Evolutionary conservation across 495 filamentous ascomycete species (phyloP).

Genomic region (Tuber microsphaerosporum): DNA sequence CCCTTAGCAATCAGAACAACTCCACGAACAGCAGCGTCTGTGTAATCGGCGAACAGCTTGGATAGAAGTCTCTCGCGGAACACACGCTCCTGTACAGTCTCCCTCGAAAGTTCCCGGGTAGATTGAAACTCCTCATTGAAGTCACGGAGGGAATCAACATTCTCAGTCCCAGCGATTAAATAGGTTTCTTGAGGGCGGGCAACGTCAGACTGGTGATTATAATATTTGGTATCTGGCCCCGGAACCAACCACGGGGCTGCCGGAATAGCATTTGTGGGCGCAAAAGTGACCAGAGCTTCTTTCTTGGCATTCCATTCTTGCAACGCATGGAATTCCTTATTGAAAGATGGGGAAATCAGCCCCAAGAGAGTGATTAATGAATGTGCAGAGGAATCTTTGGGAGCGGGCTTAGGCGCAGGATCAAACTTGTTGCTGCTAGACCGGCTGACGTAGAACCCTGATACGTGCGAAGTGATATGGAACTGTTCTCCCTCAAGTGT

Average conservation of each 20-base stretch:
- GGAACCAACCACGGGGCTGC: conserved; percentile 88
- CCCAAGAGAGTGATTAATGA: conserved; percentile 76
- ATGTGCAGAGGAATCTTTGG: conserved; percentile 67
- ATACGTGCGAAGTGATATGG: conserved; percentile 86
- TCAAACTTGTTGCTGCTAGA: conserved; percentile 87
- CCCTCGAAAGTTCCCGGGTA: conserved; percentile 83
- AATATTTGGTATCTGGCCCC: conserved; percentile 53
- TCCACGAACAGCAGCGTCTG: conserved; percentile 84
- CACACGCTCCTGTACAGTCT: conserved; percentile 88
- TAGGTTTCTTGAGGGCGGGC: conserved; percentile 89
- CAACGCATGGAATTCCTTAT: conserved; percentile 60
- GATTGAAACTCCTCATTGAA: conserved; percentile 99
- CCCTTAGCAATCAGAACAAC: conserved; percentile 89
- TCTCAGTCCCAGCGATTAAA: conserved; percentile 80
- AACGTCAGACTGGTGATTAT: conserved; percentile 70
- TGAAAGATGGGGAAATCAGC: conserved; percentile 75
- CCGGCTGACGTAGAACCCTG: conserved; percentile 94
- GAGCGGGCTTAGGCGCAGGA: conserved; percentile 63
- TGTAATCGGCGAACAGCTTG: conserved; percentile 96
- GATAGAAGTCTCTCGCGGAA: conserved; percentile 89
- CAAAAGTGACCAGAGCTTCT: conserved; percentile 86
- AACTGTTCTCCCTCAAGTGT: conserved; percentile 89
- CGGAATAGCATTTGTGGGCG: conserved; percentile 86
- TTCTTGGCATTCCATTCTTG: conserved; percentile 74
- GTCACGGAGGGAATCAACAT: conserved; percentile 85